Conservation (phyloP, 331 rosid genomes). For the Dryas integrifolia region DNA sequence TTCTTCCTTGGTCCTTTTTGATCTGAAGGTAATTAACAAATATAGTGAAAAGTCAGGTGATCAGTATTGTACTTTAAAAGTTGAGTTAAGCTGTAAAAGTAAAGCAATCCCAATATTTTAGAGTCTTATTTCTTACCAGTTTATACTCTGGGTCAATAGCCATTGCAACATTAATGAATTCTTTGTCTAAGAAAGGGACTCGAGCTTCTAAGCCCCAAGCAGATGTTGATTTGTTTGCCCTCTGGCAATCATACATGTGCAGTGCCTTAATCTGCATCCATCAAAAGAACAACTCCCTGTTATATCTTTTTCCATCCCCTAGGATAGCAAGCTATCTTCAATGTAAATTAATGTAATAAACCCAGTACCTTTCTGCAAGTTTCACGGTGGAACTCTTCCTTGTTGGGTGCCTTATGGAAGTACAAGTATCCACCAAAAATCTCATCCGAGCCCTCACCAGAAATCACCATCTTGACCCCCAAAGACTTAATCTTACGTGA, state of each 20-base stretch:
- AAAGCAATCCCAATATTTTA: not conserved
- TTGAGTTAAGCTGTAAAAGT: not conserved
- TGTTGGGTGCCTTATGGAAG: constrained; percentile 97
- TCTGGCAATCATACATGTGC: constrained; percentile 78
- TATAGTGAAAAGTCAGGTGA: constrained; percentile 1
- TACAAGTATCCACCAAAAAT: constrained; percentile 91
- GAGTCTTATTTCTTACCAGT: constrained; percentile 40
- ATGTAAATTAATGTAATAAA: not conserved
- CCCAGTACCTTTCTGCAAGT: constrained; percentile 76
- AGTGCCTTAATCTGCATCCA: constrained; percentile 77
- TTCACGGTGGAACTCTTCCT: constrained; percentile 87
- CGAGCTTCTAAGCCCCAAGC: constrained; percentile 98
- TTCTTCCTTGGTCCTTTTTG: constrained; percentile 63
- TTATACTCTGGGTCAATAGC: constrained; percentile 71
- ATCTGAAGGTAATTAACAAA: constrained; percentile 46
- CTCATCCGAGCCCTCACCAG: constrained; percentile 99
- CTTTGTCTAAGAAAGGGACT: constrained; percentile 90
- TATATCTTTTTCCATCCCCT: not conserved
- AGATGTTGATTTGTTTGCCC: constrained; percentile 87
- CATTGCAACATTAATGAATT: constrained; percentile 74
- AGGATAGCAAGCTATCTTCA: not conserved
- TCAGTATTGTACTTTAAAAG: not conserved
- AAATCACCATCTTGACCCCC: constrained; percentile 86
- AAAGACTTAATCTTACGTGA: constrained; percentile 82
- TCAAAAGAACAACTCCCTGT: constrained; percentile 10